These are phyloP conservation scores for Talaromyces sp. DNA, from an alignment of 2,329 filamentous ascomycete genomes.

Conservation along the genomic window DNA sequence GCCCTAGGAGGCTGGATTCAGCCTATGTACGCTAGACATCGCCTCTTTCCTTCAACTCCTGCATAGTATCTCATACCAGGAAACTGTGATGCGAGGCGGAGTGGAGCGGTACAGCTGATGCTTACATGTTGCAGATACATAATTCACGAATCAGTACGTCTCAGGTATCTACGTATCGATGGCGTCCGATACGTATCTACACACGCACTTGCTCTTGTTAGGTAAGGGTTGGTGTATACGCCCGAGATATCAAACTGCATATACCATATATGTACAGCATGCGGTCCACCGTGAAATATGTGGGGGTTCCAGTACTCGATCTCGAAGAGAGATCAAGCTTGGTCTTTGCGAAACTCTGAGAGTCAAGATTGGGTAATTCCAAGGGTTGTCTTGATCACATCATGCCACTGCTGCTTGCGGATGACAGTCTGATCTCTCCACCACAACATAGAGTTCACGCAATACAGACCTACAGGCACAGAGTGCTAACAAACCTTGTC, in stretches of 20 bases:
- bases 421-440: neutral
- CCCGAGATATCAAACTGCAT: conserved; percentile 1
- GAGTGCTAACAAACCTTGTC: neutral
- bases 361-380: neutral
- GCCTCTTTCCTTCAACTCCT: neutral
- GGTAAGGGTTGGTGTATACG: neutral
- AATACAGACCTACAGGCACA: neutral
- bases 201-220: neutral
- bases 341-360: neutral
- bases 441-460: neutral
- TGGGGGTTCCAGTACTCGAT: neutral
- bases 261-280: neutral
- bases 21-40: neutral
- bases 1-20: neutral
- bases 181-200: neutral
- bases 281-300: conserved; percentile 1
- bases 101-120: neutral
- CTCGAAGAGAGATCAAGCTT: neutral
- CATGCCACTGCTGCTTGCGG: neutral
- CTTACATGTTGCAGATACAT: neutral
- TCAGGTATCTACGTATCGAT: neutral
- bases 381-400: neutral
- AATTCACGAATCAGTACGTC: neutral
- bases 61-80: neutral
- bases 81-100: neutral